phyloP scores from a whole-genome alignment of 345 rosid genomes.

The Turritis glabra region DNA sequence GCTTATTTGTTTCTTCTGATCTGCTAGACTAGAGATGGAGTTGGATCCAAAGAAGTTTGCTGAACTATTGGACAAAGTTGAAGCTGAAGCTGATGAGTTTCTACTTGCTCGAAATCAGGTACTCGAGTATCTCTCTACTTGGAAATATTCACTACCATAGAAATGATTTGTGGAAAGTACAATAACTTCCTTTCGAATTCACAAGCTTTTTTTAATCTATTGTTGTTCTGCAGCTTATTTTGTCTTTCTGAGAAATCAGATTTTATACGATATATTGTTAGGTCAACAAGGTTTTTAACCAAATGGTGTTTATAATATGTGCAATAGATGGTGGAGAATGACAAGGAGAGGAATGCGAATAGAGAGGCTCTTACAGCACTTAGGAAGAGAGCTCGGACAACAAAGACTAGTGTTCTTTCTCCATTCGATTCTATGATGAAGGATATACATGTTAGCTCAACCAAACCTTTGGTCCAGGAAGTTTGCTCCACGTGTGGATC shows the following conservation, averaged over 20 bases:
- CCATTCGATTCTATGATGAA: conserved; percentile 83
- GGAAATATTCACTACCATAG: not conserved
- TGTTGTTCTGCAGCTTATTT: not conserved
- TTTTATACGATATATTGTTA: not conserved
- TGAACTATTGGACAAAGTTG: conserved; percentile 53
- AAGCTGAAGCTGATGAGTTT: conserved; percentile 74
- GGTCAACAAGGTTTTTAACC: not conserved
- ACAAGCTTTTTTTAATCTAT: not conserved
- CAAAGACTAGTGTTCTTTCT: conserved; percentile 63
- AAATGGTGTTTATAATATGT: conserved; percentile 15
- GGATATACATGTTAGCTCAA: conserved; percentile 47
- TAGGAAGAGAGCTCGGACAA: conserved; percentile 75
- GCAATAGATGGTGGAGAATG: conserved; percentile 71
- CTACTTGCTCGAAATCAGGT: conserved; percentile 68
- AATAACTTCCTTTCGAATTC: not conserved
- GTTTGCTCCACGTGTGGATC: conserved; percentile 77
- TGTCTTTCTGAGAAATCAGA: not conserved
- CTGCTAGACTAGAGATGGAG: conserved; percentile 50
- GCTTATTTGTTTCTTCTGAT: not conserved
- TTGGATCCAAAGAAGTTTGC: conserved; percentile 53
- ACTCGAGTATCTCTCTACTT: conserved; percentile 1
- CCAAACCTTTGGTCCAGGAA: conserved; percentile 68
- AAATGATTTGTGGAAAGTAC: not conserved
- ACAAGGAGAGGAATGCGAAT: conserved; percentile 69
- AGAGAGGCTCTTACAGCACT: conserved; percentile 80